A percentile compares a stretch with the other conserved stretches of the same genome.
phyloP scores from a whole-genome alignment of 768 basidiomycete genomes.

The Boletus insuetus region DNA sequence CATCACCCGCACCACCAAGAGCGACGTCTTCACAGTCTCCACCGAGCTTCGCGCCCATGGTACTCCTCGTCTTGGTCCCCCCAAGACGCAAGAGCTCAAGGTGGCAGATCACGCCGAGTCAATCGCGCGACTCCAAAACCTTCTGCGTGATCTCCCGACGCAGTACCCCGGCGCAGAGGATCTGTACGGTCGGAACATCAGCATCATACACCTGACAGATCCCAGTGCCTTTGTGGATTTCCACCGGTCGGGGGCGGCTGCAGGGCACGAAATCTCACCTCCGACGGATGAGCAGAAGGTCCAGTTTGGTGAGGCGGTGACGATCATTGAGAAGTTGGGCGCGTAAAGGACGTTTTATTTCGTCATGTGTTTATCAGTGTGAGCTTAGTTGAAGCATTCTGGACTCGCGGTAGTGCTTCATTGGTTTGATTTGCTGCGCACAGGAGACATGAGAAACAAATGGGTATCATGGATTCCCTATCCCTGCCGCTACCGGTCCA shows the following conservation, averaged over 20 bases:
- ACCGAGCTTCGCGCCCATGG: constrained; percentile 49
- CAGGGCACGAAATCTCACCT: constrained; percentile 45
- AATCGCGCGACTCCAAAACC: constrained; percentile 43
- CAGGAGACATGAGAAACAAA: no score
- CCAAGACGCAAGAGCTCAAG: constrained; percentile 50
- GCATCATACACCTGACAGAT: constrained; percentile 52
- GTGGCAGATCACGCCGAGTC: constrained; percentile 6
- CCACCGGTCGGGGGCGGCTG: constrained; percentile 47
- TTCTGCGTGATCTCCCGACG: constrained; percentile 49
- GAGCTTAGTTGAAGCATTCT: no score
- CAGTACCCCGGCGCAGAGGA: constrained; percentile 57
- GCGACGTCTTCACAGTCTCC: constrained; percentile 42
- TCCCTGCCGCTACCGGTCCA: no score
- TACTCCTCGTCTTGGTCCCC: constrained; percentile 39
- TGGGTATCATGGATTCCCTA: no score
- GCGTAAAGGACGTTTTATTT: neutral
- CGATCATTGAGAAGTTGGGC: constrained; percentile 55
- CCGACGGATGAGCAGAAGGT: constrained; percentile 59
- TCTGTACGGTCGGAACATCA: constrained; percentile 67
- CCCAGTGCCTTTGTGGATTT: neutral
- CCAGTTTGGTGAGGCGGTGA: constrained; percentile 69
- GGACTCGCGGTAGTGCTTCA: no score
- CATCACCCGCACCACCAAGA: constrained; percentile 40
- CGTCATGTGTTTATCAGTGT: neutral
- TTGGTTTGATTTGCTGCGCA: no score